Evolutionary conservation across 73 alveolate genomes (phyloP), one percentile per base, ranked within the genome.

Genomic region (Blepharisma japonicum): DNA sequence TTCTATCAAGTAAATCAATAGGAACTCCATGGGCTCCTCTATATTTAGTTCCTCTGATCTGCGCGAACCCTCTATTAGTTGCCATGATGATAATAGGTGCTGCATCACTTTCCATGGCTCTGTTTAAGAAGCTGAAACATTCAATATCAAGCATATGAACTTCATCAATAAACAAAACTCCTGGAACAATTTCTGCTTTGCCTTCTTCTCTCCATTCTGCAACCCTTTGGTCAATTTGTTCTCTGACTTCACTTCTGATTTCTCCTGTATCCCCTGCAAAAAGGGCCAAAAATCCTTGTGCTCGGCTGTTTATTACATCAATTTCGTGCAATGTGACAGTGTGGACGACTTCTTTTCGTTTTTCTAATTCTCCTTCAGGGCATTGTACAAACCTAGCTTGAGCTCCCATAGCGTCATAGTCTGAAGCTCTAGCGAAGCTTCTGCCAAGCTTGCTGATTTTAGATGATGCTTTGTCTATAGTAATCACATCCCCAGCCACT

Each of bases 191-290:
- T 66, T 95, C 99, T 49, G 97, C 98, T 83, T 96, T 91, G 49
- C 98, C 99, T 88, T 97, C 99, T 79, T 97, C 99, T 71, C 98
- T 91, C 99, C 99, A 97, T 86, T 97, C 99, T 53, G 99, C 98
- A 6, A 97, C 99, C 81, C 94, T 95, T 56, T 94, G 86, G 77
- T 97, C 99, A 48, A 97, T 97, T 88, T 97, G 95, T 68, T 97
- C 99, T 79, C 99, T 90, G 61, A 97, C 99, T 72, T 81, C 88
- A 38, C 55, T 71, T 56, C 72, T 81, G 61, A 81, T 81, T 77
- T 81, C 88, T 46, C 99, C 99, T 9, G 98, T 94, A 81, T 97
- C 99, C 47, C 99, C 99, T 2, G 98, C 94, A 67, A 97, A 97
- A 53, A 97, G 89, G 5, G 98, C 99, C 55, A 97, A 76, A 83